These are phyloP conservation scores for Syncephalis plumigaleata DNA, from an alignment of 371 early-diverging fungal genomes.

Conservation along the genomic window DNA sequence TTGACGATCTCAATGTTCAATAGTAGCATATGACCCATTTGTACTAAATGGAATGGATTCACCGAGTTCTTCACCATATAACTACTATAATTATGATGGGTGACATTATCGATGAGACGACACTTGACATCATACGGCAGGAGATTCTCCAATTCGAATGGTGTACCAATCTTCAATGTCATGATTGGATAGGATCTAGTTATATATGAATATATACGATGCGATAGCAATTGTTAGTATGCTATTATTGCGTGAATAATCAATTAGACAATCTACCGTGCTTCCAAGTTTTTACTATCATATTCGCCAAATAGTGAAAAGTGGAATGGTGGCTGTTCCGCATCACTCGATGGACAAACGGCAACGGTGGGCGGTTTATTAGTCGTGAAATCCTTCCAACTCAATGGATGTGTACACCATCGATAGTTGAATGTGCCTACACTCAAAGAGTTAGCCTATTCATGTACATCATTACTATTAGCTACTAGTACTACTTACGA, in stretches of 20 bases:
- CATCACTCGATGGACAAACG: not conserved
- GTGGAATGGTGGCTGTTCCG: conserved; percentile 31
- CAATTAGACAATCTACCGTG: too few relatives aligned
- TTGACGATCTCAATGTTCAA: conserved; percentile 59
- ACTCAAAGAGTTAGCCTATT: too few relatives aligned
- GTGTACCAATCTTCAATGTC: conserved; percentile 68
- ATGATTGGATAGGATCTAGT: conserved; percentile 55
- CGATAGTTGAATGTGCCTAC: conserved; percentile 43
- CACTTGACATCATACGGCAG: conserved; percentile 55
- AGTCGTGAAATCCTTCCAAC: conserved; percentile 41
- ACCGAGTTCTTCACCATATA: conserved; percentile 49
- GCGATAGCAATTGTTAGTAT: conserved; percentile 28
- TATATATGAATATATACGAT: too few relatives aligned
- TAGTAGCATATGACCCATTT: conserved; percentile 63
- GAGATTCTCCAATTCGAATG: conserved; percentile 88
- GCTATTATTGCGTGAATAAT: too few relatives aligned
- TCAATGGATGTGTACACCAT: conserved; percentile 51
- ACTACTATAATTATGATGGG: conserved; percentile 41
- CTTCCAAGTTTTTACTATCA: conserved; percentile 9
- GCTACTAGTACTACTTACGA: conserved; percentile 13
- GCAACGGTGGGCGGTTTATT: conserved; percentile 2
- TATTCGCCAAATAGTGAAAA: conserved; percentile 35
- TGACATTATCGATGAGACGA: conserved; percentile 51
- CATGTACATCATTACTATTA: too few relatives aligned
- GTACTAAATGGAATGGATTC: conserved; percentile 68